Conservation (phyloP, 768 basidiomycete genomes). For the Boletus subcaerulescens region DNA sequence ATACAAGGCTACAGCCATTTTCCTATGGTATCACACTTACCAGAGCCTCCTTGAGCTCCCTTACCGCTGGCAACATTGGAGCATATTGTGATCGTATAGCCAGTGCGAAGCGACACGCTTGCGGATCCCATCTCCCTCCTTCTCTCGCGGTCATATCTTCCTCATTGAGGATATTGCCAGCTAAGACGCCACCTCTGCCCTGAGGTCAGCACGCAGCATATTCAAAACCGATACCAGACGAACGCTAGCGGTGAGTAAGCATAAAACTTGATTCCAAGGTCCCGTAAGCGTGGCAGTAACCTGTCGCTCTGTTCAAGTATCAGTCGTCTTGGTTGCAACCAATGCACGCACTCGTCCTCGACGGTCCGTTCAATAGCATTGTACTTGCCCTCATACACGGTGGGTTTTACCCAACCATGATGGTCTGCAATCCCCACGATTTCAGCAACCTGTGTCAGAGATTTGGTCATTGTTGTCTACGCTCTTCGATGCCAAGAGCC, state of each 20-base stretch:
- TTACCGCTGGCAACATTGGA: slow-evolving; percentile 11
- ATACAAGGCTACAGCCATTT: neutral
- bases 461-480: neutral
- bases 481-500: neutral
- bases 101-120: slow-evolving; percentile 1
- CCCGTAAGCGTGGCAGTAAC: slow-evolving; percentile 41
- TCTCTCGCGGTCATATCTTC: slow-evolving; percentile 8
- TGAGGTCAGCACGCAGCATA: neutral
- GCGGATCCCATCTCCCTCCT: slow-evolving; percentile 19
- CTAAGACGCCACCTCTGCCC: slow-evolving; percentile 12
- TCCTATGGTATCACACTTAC: neutral
- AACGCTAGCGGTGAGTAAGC: slow-evolving; percentile 18
- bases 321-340: neutral
- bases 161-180: slow-evolving; percentile 11
- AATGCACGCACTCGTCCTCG: slow-evolving; percentile 32
- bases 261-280: slow-evolving; percentile 41
- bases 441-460: slow-evolving; percentile 38
- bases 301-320: slow-evolving; percentile 3
- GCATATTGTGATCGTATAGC: slow-evolving; percentile 9
- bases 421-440: slow-evolving; percentile 41
- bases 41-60: slow-evolving; percentile 12
- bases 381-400: slow-evolving; percentile 48
- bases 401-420: slow-evolving; percentile 47
- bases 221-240: neutral
- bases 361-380: slow-evolving; percentile 42